Conservation (phyloP, 345 rosid species). For the Pistacia vera region DNA sequence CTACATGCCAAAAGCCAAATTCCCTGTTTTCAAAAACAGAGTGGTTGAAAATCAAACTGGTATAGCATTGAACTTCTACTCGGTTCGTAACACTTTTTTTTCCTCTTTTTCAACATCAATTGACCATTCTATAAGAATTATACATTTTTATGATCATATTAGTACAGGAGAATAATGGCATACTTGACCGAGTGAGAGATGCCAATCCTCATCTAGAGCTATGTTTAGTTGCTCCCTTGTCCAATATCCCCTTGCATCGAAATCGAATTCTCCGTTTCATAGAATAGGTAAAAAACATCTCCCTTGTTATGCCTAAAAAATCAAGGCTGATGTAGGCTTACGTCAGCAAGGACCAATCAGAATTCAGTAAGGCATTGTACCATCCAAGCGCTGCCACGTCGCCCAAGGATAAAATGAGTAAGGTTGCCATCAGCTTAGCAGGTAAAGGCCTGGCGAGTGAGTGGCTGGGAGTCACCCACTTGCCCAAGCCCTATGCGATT, state of each 20-base stretch:
- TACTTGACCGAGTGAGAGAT: conserved; percentile 84
- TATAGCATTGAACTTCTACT: not conserved
- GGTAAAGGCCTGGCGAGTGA: too few relatives aligned
- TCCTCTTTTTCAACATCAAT: not conserved
- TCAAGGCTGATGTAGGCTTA: too few relatives aligned
- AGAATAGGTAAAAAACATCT: conserved; percentile 70
- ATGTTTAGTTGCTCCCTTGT: conserved; percentile 90
- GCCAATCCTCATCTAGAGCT: conserved; percentile 96
- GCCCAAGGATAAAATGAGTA: too few relatives aligned
- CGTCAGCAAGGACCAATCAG: too few relatives aligned
- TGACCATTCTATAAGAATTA: not conserved
- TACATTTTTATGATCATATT: not conserved
- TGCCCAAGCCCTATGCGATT: too few relatives aligned
- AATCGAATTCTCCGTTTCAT: conserved; percentile 73
- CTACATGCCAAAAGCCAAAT: not conserved
- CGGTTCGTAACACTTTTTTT: not conserved
- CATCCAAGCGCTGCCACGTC: too few relatives aligned
- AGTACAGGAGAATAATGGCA: conserved; percentile 25
- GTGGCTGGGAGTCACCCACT: too few relatives aligned
- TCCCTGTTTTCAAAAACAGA: not conserved
- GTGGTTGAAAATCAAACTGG: not conserved
- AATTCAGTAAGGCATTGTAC: too few relatives aligned
- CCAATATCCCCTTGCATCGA: conserved; percentile 97
- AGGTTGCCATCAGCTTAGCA: too few relatives aligned
- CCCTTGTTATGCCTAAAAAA: conserved; percentile 38